Base-by-base conservation (phyloP, 2,329 filamentous ascomycete genomes). In the Colletotrichum zoysiae region DNA sequence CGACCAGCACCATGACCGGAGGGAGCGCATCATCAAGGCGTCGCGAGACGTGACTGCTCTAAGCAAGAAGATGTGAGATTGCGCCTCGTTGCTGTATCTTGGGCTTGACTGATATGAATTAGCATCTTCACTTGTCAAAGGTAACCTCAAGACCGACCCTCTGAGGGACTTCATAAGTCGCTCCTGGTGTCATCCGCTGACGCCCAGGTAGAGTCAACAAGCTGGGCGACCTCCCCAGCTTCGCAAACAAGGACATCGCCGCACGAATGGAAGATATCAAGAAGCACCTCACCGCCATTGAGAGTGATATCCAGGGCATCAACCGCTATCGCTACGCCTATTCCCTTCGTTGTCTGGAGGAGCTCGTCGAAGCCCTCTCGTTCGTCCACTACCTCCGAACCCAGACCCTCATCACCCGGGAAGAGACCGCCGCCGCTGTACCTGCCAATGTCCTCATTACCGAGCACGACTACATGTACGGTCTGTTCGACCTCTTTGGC, bases 1-100 rank as follows among this genome's bases (percentile, higher is more conserved):
- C 38, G 96, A 99, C 78, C 90, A 96, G 82, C 95, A 98, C 80
- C 94, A 99, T 81, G 96, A 98, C 82, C 91, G 96, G 20, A 89
- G 95, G 68, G 95, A 98, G 84, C 90, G 92, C 65, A 90, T 97
- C 76, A 93, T 97, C 78, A 99, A 98, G 84, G 92, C 91, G 2
- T 97, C 94, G 11, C 87, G 95, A 74, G 96, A 99, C 81, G 93
- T 99, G 70, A 99, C 96, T 8, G 95, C 94, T 0, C 86, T 95
- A 65, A 97, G 94, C 82, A 99, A 99, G 86, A 99, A 98, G 84
- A 97, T 98, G 95, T 97, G 82, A 83, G 87, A 59, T 26, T 3
- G 4, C 6, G 12, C 3, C 6, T 3, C 16, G 12, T 4, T 2
- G 0, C 14, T 3, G n/a, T 2, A 5, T 26, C 5, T 26, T 2